A percentile compares a stretch with the other conserved stretches of the same genome.
These are phyloP conservation scores for Xerocomus brunneocitrinus DNA, from an alignment of 768 basidiomycete species.

Conservation along the genomic window DNA sequence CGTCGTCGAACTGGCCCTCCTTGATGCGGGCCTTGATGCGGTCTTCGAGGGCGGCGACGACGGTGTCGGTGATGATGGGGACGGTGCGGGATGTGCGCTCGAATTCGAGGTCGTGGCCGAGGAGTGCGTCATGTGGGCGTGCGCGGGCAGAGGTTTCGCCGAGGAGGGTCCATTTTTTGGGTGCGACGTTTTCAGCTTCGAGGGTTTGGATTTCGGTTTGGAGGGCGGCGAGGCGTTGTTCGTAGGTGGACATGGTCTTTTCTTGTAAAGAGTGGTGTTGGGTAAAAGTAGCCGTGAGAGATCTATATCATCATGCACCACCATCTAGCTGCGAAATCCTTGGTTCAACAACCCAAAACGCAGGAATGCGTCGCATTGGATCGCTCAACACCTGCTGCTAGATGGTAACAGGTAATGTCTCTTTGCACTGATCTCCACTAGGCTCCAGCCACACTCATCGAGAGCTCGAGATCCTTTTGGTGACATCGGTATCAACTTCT, in stretches of 20 bases:
- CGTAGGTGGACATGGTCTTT: conserved; percentile 38
- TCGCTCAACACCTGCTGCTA: too few relatives aligned
- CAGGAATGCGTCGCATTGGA: too few relatives aligned
- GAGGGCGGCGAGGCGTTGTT: conserved; percentile 71
- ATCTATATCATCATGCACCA: too few relatives aligned
- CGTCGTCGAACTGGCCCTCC: conserved; percentile 86
- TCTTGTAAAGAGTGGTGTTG: too few relatives aligned
- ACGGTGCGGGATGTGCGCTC: conserved; percentile 84
- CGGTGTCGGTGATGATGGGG: conserved; percentile 87
- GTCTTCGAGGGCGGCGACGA: conserved; percentile 77
- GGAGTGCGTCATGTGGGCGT: conserved; percentile 85
- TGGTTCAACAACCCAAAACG: too few relatives aligned
- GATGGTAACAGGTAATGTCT: too few relatives aligned
- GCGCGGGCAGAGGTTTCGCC: conserved; percentile 82
- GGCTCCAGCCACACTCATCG: too few relatives aligned
- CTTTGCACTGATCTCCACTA: too few relatives aligned
- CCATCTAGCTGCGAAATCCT: too few relatives aligned
- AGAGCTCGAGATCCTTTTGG: too few relatives aligned
- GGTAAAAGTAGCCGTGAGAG: not conserved
- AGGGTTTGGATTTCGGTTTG: conserved; percentile 74
- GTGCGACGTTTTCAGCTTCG: conserved; percentile 81
- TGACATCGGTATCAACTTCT: too few relatives aligned
- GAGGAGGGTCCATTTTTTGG: conserved; percentile 90
- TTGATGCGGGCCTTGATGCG: conserved; percentile 86
- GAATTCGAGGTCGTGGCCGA: conserved; percentile 94